These are phyloP conservation scores for Ascochyta lentis DNA, from an alignment of 2,329 filamentous ascomycete genomes.

Conservation along the genomic window DNA sequence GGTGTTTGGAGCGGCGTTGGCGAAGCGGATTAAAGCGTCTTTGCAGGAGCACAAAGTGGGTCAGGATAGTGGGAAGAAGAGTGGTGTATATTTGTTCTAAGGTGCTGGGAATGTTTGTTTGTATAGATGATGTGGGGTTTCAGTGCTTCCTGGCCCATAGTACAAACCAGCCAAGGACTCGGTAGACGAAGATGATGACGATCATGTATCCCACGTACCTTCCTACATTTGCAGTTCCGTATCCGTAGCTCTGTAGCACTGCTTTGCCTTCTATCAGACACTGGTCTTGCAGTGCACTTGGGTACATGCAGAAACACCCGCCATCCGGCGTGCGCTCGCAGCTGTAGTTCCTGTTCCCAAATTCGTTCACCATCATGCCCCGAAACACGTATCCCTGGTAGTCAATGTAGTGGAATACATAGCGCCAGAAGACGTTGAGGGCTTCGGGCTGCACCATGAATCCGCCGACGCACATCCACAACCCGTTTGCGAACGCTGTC, in stretches of 20 bases:
- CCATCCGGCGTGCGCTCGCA: constrained; percentile 55
- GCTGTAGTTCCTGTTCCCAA: constrained; percentile 67
- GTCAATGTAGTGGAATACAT: constrained; percentile 88
- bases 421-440: constrained; percentile 84
- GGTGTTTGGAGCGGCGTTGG: constrained; percentile 15
- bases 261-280: constrained; percentile 75
- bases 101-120: too few species aligned
- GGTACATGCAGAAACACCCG: constrained; percentile 74
- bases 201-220: constrained; percentile 80
- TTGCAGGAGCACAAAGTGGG: constrained; percentile 13
- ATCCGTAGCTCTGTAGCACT: constrained; percentile 74
- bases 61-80: neutral
- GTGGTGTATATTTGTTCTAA: neutral
- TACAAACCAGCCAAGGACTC: constrained; percentile 71
- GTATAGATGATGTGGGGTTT: neutral
- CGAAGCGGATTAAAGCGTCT: constrained; percentile 12
- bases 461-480: constrained; percentile 88
- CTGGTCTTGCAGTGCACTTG: constrained; percentile 64
- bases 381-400: constrained; percentile 88
- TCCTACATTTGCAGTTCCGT: constrained; percentile 66
- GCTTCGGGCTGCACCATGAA: constrained; percentile 77
- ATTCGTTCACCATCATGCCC: constrained; percentile 94
- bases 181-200: constrained; percentile 75
- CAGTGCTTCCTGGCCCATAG: constrained; percentile 53
- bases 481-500: constrained; percentile 83